These are phyloP conservation scores for Apostasia shenzhenica DNA, from an alignment of 106 monocot genomes.

Conservation along the genomic window DNA sequence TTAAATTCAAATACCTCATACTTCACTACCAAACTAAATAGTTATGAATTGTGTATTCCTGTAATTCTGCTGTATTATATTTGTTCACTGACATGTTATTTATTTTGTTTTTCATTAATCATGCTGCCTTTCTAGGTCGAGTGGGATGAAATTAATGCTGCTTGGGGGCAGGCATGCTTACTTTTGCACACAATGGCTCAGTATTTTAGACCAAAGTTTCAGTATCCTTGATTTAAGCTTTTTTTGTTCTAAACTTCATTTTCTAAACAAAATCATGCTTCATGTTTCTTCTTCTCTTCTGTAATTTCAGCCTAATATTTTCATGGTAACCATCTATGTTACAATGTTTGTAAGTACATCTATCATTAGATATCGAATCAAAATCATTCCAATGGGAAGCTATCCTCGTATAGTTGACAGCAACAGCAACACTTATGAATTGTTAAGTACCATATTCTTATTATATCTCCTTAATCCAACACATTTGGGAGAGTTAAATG, in stretches of 20 bases:
- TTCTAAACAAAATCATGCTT: not conserved
- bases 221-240: constrained; percentile 51
- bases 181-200: constrained; percentile 94
- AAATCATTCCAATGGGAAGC: constrained; percentile 97
- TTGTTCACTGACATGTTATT: not conserved
- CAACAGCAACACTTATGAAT: constrained; percentile 75
- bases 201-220: constrained; percentile 80
- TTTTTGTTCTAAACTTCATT: not conserved
- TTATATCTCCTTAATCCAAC: not conserved
- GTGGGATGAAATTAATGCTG: constrained; percentile 99
- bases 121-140: constrained; percentile 55
- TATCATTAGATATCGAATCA: constrained; percentile 70
- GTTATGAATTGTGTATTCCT: too few relatives aligned
- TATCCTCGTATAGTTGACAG: constrained; percentile 82
- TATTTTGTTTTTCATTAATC: constrained; percentile 7
- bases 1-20: too few relatives aligned
- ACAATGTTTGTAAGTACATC: constrained; percentile 6
- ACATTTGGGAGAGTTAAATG: not conserved
- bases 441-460: constrained; percentile 42
- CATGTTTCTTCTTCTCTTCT: not conserved
- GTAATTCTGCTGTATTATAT: too few relatives aligned
- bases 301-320: not conserved
- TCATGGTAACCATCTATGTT: not conserved
- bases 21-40: too few relatives aligned
- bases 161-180: constrained; percentile 96